Base-by-base conservation (phyloP, 2,329 filamentous ascomycete species). In the Microdochium bolleyi region DNA sequence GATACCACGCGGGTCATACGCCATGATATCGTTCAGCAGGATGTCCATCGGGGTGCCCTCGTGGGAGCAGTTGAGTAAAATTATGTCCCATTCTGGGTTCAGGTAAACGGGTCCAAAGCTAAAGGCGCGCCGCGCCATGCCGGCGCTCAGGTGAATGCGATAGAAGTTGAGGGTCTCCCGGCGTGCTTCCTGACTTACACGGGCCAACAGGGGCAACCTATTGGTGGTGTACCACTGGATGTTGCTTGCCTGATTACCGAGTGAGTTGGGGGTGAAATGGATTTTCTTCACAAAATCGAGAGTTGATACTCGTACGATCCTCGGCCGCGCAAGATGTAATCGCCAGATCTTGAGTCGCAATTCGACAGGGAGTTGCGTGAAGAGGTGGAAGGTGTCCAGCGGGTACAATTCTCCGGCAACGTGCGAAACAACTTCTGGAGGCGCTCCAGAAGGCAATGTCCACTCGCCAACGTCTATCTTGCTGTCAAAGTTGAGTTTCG, bases 301-400 rank as follows among this genome's bases (percentile, higher is more conserved):
- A 10, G 49, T 51, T 4, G 25, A 41, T 9, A 51, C 22, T 16
- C 25, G 49, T n/a, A 34, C 49, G 49, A 51, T 51, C n/a, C 49
- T 25, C 4, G 49, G 49, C 11, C 49, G 32, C 14, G 16, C 16
- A 25, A 51, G 49, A 24, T 51, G 34, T n/a, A 41, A 4, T n/a
- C 49, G 49, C 49, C 49, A 51, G 25, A 41, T 51, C 22, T 51
- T 51, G 10, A 51, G 49, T 30, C 49, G 49, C 14, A 51, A 24
- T 16, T 51, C 49, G n/a, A 34, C 19, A 16, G 49, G 49, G 7
- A 51, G 49, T 4, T 22, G 19, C 3, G 49, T 16, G 49, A 51
- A 51, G 8, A 11, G 49, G 3, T 24, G 49, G 25, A 41, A 51
- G 4, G 22, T 24, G 4, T 10, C 21, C 3, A 22, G 41, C n/a